Conservation (phyloP, 2,329 filamentous ascomycete genomes). For the Cryphonectria radicalis region DNA sequence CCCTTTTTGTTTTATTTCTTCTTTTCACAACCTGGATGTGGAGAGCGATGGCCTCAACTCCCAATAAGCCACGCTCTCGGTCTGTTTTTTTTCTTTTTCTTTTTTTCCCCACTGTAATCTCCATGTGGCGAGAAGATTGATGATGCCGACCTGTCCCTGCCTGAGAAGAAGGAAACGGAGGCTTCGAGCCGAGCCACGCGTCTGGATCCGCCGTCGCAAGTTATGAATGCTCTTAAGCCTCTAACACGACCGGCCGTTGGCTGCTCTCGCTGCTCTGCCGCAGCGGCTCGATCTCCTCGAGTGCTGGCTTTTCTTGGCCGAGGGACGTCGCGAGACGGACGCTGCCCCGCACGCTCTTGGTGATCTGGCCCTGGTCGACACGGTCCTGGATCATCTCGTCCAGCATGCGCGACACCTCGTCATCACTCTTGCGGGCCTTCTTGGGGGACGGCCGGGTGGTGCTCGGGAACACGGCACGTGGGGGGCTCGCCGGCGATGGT, state of each 20-base stretch:
- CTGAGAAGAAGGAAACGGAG: not conserved
- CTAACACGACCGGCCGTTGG: slow-evolving; percentile 23
- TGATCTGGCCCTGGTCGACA: slow-evolving; percentile 74
- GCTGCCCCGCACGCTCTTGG: slow-evolving; percentile 69
- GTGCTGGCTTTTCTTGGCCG: slow-evolving; percentile 45
- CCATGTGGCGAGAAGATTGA: slow-evolving; percentile 7
- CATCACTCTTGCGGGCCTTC: slow-evolving; percentile 68
- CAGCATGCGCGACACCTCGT: slow-evolving; percentile 90
- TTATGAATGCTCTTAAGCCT: slow-evolving; percentile 29
- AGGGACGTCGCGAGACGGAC: slow-evolving; percentile 58
- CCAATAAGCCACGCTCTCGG: not conserved
- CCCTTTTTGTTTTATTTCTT: not conserved
- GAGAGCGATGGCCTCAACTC: slow-evolving; percentile 11
- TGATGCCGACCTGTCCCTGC: not conserved
- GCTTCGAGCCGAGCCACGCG: slow-evolving; percentile 4
- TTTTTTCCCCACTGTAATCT: not conserved
- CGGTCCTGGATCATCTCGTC: slow-evolving; percentile 96
- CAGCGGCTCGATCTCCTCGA: slow-evolving; percentile 42
- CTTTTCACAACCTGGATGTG: slow-evolving; percentile 7
- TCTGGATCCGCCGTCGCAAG: slow-evolving; percentile 21
- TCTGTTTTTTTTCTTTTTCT: too few species aligned
- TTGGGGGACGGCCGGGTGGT: slow-evolving; percentile 35
- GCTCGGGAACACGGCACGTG: slow-evolving; percentile 30
- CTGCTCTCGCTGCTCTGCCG: slow-evolving; percentile 37
- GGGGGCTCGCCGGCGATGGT: slow-evolving; percentile 37